phyloP scores from a whole-genome alignment of 495 filamentous ascomycete species.

The Talaromyces liani region DNA sequence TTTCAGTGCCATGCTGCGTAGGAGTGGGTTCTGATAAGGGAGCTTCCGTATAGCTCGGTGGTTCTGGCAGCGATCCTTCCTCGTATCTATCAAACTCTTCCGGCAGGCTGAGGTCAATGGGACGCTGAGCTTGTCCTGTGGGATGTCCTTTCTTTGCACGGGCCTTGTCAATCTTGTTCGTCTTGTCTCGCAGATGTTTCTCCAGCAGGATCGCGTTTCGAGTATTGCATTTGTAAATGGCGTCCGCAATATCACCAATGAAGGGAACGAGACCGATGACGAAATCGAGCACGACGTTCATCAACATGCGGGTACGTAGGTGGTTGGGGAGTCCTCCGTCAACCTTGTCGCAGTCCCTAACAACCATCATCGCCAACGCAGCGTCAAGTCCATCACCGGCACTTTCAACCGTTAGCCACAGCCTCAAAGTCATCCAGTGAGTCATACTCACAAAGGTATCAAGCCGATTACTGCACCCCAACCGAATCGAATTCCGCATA shows the following conservation, averaged over 20 bases:
- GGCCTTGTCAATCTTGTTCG: slow-evolving; percentile 18
- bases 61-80: slow-evolving; percentile 16
- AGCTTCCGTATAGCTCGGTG: slow-evolving; percentile 23
- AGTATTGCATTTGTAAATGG: slow-evolving; percentile 61
- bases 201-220: slow-evolving; percentile 72
- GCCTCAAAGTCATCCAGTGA: background rate
- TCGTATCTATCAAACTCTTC: slow-evolving; percentile 36
- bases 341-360: slow-evolving; percentile 56
- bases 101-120: slow-evolving; percentile 30
- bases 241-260: slow-evolving; percentile 76
- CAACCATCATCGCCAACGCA: slow-evolving; percentile 53
- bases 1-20: background rate
- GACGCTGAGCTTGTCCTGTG: slow-evolving; percentile 9
- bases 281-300: slow-evolving; percentile 74
- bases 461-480: slow-evolving; percentile 77
- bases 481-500: slow-evolving; percentile 70
- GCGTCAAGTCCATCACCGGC: slow-evolving; percentile 69
- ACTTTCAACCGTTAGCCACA: background rate
- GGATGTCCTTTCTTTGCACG: background rate
- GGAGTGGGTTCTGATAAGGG: slow-evolving; percentile 9
- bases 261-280: slow-evolving; percentile 77
- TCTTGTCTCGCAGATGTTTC: slow-evolving; percentile 52
- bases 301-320: slow-evolving; percentile 58
- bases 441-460: slow-evolving; percentile 59
- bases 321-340: slow-evolving; percentile 59